phyloP scores from a whole-genome alignment of 73 alveolate species.

The Paramecium sexaurelia region DNA sequence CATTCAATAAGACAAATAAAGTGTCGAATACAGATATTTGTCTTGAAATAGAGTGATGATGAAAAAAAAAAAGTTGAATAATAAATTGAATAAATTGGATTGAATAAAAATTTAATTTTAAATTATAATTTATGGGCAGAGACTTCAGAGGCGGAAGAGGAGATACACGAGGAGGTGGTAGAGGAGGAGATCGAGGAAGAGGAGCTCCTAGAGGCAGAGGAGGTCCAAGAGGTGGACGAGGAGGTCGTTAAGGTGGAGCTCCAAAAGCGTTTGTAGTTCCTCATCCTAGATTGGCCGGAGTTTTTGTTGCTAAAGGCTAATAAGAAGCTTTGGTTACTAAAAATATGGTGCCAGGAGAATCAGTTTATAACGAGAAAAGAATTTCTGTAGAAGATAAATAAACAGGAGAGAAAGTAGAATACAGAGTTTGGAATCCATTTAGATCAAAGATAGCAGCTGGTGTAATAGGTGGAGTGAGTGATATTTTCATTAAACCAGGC shows the following conservation, averaged over 20 bases:
- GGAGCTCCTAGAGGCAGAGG: constrained; percentile 86
- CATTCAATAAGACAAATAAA: constrained; percentile 19
- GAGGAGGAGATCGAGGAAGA: constrained; percentile 65
- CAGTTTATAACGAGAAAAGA: constrained; percentile 90
- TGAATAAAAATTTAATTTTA: constrained; percentile 7
- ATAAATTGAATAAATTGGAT: neutral
- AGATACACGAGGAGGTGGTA: constrained; percentile 60
- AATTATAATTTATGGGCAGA: constrained; percentile 19
- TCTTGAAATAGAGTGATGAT: neutral
- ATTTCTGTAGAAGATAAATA: constrained; percentile 82
- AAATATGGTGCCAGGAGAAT: constrained; percentile 96
- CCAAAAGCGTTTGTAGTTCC: constrained; percentile 83
- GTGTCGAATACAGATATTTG: neutral
- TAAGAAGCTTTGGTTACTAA: constrained; percentile 95
- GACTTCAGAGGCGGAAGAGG: neutral
- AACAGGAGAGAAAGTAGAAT: constrained; percentile 91
- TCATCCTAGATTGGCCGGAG: constrained; percentile 97
- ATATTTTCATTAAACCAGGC: constrained; percentile 98
- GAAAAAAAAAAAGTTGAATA: neutral
- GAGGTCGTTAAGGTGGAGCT: constrained; percentile 86
- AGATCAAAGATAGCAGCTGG: constrained; percentile 99
- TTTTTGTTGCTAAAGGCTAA: constrained; percentile 85
- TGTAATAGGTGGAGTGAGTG: constrained; percentile 94
- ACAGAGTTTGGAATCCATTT: constrained; percentile 99
- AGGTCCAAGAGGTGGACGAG: constrained; percentile 78